phyloP scores from a whole-genome alignment of 1,284 basidiomycete genomes.

The Coriolopsis trogii region DNA sequence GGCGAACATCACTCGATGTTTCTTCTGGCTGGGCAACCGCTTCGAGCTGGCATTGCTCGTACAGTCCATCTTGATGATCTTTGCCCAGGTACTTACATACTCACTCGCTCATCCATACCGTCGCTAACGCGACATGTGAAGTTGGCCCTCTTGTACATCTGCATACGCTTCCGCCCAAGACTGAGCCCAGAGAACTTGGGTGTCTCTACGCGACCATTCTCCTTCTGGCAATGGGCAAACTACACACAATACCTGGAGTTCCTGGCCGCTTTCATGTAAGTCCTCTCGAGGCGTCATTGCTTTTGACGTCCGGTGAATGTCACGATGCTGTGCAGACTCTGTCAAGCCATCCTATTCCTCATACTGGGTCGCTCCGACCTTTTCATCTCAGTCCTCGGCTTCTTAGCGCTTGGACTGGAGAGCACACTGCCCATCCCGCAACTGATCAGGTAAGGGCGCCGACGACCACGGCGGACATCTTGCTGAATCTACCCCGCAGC shows the following conservation, averaged over 20 bases:
- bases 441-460: constrained; percentile 66
- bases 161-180: constrained; percentile 67
- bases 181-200: constrained; percentile 60
- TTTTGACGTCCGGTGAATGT: not conserved
- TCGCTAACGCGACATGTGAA: constrained; percentile 33
- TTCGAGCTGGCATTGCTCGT: constrained; percentile 79
- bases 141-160: constrained; percentile 79
- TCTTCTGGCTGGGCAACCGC: constrained; percentile 84
- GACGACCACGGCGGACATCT: constrained; percentile 17
- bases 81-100: constrained; percentile 62
- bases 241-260: constrained; percentile 84
- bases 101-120: constrained; percentile 6
- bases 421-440: constrained; percentile 85
- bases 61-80: constrained; percentile 82
- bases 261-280: constrained; percentile 76
- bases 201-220: constrained; percentile 65
- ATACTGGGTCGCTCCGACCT: constrained; percentile 68
- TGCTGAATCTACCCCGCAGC: constrained; percentile 39
- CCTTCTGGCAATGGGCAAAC: constrained; percentile 86
- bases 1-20: constrained; percentile 83
- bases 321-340: constrained; percentile 48
- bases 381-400: constrained; percentile 75
- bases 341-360: constrained; percentile 71
- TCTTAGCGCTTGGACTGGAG: constrained; percentile 78
- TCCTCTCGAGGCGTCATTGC: constrained; percentile 13